phyloP scores from a whole-genome alignment of 2,329 filamentous ascomycete species.

The Nothophoma quercina region DNA sequence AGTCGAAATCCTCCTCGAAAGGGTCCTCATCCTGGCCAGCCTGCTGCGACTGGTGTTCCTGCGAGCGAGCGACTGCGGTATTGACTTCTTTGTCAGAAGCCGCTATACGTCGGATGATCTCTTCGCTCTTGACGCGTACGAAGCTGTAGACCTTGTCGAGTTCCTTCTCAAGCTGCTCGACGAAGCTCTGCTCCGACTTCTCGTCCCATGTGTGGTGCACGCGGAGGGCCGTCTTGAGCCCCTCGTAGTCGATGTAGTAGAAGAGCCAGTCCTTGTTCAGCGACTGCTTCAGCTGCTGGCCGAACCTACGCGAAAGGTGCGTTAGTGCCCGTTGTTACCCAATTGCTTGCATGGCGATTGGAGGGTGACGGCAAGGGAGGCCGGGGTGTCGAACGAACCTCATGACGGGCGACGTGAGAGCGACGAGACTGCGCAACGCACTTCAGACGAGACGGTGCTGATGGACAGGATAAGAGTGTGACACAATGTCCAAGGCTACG shows the following conservation, averaged over 20 bases:
- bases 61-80: constrained; percentile 75
- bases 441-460: constrained; percentile 14
- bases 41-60: constrained; percentile 20
- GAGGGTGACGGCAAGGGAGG: constrained; percentile 13
- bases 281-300: constrained; percentile 94
- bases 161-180: constrained; percentile 85
- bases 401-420: constrained; percentile 32
- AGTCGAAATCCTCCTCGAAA: constrained; percentile 89
- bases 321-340: constrained; percentile 39
- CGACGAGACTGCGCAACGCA: constrained; percentile 6
- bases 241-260: constrained; percentile 98
- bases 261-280: constrained; percentile 97
- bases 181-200: constrained; percentile 89
- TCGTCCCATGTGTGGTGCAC: constrained; percentile 82
- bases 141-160: constrained; percentile 98
- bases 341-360: constrained; percentile 26
- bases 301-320: constrained; percentile 68
- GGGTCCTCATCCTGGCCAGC: constrained; percentile 55
- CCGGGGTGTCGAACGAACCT: constrained; percentile 27
- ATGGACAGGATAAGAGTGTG: constrained; percentile 13
- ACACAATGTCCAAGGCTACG: constrained; percentile 13
- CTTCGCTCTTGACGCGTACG: constrained; percentile 95
- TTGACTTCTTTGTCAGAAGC: constrained; percentile 88
- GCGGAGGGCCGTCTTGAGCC: constrained; percentile 86
- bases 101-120: constrained; percentile 90